These are phyloP conservation scores for Xylaria acuta DNA, from an alignment of 495 filamentous ascomycete species.

Conservation along the genomic window DNA sequence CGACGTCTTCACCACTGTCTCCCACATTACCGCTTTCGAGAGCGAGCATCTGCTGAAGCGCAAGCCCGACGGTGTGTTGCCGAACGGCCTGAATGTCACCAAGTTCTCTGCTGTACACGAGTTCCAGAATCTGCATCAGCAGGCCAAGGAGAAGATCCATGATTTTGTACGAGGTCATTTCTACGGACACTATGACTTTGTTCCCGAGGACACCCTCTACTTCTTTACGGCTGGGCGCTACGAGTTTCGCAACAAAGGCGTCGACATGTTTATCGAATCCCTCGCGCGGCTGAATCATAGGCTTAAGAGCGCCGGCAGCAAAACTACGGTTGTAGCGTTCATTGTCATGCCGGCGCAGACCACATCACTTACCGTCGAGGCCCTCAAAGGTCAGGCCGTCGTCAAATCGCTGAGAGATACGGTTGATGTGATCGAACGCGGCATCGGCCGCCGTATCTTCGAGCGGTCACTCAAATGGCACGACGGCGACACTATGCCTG, in stretches of 20 bases:
- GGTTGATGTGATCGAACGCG: slow-evolving; percentile 84
- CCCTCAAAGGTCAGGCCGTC: slow-evolving; percentile 93
- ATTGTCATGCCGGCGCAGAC: slow-evolving; percentile 99
- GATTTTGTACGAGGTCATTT: slow-evolving; percentile 99
- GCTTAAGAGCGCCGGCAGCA: slow-evolving; percentile 82
- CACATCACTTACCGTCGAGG: slow-evolving; percentile 93
- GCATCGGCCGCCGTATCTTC: slow-evolving; percentile 91
- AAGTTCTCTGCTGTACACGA: slow-evolving; percentile 99
- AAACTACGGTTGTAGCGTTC: slow-evolving; percentile 96
- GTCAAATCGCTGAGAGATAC: slow-evolving; percentile 96
- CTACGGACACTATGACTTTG: slow-evolving; percentile 97
- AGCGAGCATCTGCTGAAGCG: slow-evolving; percentile 96
- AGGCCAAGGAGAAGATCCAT: slow-evolving; percentile 95
- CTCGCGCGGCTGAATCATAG: slow-evolving; percentile 92
- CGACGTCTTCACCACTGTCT: slow-evolving; percentile 98
- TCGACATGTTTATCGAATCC: slow-evolving; percentile 99
- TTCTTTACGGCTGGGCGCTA: slow-evolving; percentile 97
- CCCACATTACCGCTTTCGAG: slow-evolving; percentile 97
- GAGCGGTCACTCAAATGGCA: slow-evolving; percentile 93
- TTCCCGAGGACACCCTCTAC: slow-evolving; percentile 96
- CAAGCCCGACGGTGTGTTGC: slow-evolving; percentile 94
- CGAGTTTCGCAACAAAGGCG: slow-evolving; percentile 97
- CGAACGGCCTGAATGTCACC: slow-evolving; percentile 97
- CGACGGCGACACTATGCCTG: slow-evolving; percentile 89
- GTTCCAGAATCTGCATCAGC: slow-evolving; percentile 97